Evolutionary conservation across 2,329 filamentous ascomycete genomes (phyloP).

Genomic region (Pestalotiopsis sp.): DNA sequence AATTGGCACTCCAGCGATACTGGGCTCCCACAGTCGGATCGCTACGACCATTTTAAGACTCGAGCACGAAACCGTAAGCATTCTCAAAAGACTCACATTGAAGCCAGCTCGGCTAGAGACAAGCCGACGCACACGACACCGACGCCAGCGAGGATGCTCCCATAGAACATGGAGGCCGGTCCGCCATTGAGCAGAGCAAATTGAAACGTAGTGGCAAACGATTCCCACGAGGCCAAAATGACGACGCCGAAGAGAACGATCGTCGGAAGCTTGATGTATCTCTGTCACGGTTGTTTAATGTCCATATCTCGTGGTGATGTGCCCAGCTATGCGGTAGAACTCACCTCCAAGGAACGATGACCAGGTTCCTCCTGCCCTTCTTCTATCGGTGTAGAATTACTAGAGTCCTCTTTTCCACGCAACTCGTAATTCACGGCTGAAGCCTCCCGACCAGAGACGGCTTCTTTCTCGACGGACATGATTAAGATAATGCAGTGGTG

Average conservation of each 20-base stretch:
- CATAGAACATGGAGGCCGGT: conserved; percentile 3
- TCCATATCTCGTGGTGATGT: no score
- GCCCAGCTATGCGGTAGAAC: neutral
- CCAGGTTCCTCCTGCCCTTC: neutral
- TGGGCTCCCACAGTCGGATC: conserved; percentile 8
- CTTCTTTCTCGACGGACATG: neutral
- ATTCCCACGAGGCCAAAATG: neutral
- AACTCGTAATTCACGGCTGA: neutral
- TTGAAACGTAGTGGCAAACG: neutral
- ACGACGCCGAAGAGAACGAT: conserved; percentile 4
- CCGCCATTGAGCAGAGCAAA: conserved; percentile 1
- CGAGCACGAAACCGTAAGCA: neutral
- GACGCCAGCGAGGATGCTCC: neutral
- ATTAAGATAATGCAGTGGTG: neutral
- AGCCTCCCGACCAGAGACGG: neutral
- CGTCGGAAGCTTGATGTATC: neutral
- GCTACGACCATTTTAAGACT: neutral
- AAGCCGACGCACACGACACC: neutral
- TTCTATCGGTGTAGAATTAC: neutral
- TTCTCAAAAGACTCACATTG: neutral
- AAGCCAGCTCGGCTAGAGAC: conserved; percentile 7
- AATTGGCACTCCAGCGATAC: neutral
- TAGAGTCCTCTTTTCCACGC: neutral
- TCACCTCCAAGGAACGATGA: neutral
- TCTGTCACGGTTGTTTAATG: neutral